Base-by-base conservation (phyloP, 2,329 filamentous ascomycete genomes). In the Xylariomycetidae sp. region DNA sequence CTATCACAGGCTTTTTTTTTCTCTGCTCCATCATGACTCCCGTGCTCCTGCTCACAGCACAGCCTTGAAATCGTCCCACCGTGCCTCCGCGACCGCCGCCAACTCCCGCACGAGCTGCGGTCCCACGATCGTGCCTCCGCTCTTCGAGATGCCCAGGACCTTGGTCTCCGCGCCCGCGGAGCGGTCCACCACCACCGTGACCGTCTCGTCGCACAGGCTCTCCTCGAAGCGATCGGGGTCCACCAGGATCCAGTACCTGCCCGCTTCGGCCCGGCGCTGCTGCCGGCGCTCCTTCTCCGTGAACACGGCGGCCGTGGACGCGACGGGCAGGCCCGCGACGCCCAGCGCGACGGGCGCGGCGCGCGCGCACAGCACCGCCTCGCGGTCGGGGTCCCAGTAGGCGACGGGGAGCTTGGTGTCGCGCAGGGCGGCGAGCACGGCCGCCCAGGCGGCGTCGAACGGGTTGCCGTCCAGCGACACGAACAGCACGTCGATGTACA, bases 401-500 rank as follows among this genome's bases (percentile, higher is more conserved):
- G 89, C 87, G 31, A 67, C 67, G 0, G 92, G 92, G 9, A 98
- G 64, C 38, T 71, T 76, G 4, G 86, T 90, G 57, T 92, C 77
- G 33, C 68, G 70, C 38, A 98, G 64, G 6, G 92, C 90, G 7
- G 89, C 85, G 15, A 95, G 59, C 0, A 93, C 72, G 10, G 87
- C 80, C 1, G 82, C 74, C 89, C 90, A 96, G 0, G 87, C 86
- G 1, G 86, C 85, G 53, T 98, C 90, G 45, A 96, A 89, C 2
- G 87, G 77, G 51, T 92, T 94, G 5, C 90, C 90, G 44, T 95
- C 89, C 31, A 95, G 78, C 0, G 86, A 93, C 46, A 98, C 82
- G 62, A 95, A 92, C 53, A 95, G 75, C n/a, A 95, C 71, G 54
- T 96, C 90, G 45, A 98, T 85, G 60, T 95, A 95, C 14, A 98